A percentile compares a stretch with the other conserved stretches of the same genome.
Evolutionary conservation across 2,329 filamentous ascomycete species (phyloP).

Genomic region (Ophiostoma triangulosporum): DNA sequence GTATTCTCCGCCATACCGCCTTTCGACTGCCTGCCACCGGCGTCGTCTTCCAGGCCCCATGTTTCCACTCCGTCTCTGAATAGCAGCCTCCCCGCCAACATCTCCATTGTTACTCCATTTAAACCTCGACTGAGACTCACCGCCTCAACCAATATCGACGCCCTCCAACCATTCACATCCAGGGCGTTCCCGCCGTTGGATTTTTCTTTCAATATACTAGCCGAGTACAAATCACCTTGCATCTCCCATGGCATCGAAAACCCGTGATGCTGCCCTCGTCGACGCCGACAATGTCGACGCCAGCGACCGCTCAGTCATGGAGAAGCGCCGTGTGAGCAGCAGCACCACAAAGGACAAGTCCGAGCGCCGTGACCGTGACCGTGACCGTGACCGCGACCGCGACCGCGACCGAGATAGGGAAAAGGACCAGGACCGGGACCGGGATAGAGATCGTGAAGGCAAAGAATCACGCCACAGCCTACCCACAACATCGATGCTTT

Average conservation of each 20-base stretch:
- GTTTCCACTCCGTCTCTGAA: constrained; percentile 1
- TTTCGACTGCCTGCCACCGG: constrained; percentile 5
- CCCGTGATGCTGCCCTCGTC: constrained; percentile 4
- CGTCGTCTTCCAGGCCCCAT: constrained; percentile 6
- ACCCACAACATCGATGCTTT: constrained; percentile 6
- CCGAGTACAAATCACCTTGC: not conserved
- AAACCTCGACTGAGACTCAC: constrained; percentile 1
- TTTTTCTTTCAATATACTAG: not conserved
- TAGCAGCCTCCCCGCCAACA: not conserved
- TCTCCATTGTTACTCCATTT: not conserved
- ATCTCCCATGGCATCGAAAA: constrained; percentile 6
- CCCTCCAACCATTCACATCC: not conserved
- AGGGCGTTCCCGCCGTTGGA: not conserved
- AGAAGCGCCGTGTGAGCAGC: constrained; percentile 8
- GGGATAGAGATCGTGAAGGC: not conserved
- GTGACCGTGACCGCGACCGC: not conserved
- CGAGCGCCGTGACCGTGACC: not conserved
- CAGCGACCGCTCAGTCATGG: constrained; percentile 4
- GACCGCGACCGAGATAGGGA: not conserved
- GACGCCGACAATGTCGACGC: constrained; percentile 4
- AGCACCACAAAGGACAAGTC: constrained; percentile 5
- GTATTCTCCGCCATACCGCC: not conserved
- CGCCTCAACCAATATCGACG: not conserved
- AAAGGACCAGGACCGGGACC: not conserved
- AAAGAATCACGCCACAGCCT: constrained; percentile 4